phyloP scores from a whole-genome alignment of 192 early-diverging fungal genomes.

The Coemansia sp. region DNA sequence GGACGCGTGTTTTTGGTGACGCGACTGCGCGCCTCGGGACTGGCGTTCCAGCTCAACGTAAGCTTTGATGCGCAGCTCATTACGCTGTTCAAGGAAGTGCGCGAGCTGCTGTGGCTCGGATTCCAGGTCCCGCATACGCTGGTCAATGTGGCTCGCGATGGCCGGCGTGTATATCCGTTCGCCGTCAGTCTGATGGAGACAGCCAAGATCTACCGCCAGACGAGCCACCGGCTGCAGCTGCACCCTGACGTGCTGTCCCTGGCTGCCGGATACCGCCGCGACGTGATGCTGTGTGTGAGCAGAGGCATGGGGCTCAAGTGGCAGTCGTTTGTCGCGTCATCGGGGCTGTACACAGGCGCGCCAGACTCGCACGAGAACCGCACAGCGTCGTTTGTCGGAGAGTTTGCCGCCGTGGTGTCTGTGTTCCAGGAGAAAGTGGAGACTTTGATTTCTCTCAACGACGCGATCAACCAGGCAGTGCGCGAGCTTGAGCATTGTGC shows the following conservation, averaged over 20 bases:
- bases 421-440: constrained; percentile 97
- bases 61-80: constrained; percentile 96
- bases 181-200: constrained; percentile 96
- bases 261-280: constrained; percentile 91
- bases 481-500: constrained; percentile 81
- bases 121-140: constrained; percentile 92
- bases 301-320: constrained; percentile 77
- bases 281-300: constrained; percentile 84
- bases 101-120: constrained; percentile 93
- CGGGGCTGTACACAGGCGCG: constrained; percentile 43
- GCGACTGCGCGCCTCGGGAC: constrained; percentile 71
- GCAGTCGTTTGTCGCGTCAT: constrained; percentile 86
- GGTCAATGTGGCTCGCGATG: constrained; percentile 88
- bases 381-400: constrained; percentile 90
- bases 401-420: constrained; percentile 85
- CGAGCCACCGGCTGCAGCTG: constrained; percentile 72
- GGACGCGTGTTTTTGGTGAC: constrained; percentile 91
- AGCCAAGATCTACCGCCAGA: constrained; percentile 87
- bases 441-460: constrained; percentile 74
- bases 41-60: constrained; percentile 76
- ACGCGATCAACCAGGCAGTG: constrained; percentile 76
- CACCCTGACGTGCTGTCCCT: constrained; percentile 75
- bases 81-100: constrained; percentile 98
- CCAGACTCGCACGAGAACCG: constrained; percentile 73
- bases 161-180: constrained; percentile 96